Conservation (phyloP, 2,329 filamentous ascomycete species). For the Epicoccum nigrum region DNA sequence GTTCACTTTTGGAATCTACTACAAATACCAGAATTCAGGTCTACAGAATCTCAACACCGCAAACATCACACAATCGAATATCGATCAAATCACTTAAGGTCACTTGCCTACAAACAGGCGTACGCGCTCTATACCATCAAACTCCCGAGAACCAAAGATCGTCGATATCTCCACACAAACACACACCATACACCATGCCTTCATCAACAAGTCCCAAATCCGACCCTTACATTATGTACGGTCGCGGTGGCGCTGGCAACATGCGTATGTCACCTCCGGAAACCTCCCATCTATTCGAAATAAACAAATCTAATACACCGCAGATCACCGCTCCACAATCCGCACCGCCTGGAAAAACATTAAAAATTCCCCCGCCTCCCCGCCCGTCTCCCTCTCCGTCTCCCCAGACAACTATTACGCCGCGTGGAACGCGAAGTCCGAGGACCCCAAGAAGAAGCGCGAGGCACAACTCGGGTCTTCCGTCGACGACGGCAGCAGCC, state of each 20-base stretch:
- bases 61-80: neutral
- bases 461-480: neutral
- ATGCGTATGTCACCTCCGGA: slow-evolving; percentile 5
- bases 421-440: slow-evolving; percentile 16
- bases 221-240: slow-evolving; percentile 19
- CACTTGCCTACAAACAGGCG: neutral
- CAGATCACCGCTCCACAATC: slow-evolving; percentile 17
- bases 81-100: neutral
- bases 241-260: slow-evolving; percentile 17
- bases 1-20: neutral
- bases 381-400: slow-evolving; percentile 8
- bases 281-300: neutral
- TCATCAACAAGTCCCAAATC: slow-evolving; percentile 11
- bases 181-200: slow-evolving; percentile 8
- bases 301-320: neutral
- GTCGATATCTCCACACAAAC: neutral
- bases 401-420: slow-evolving; percentile 14
- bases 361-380: slow-evolving; percentile 12
- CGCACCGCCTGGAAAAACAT: slow-evolving; percentile 16
- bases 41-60: neutral
- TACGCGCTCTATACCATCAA: neutral
- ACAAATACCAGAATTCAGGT: neutral
- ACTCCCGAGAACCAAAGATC: neutral
- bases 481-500: neutral
- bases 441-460: slow-evolving; percentile 6